Conservation (phyloP, 1,284 basidiomycete species). For the Tilletia horrida region DNA sequence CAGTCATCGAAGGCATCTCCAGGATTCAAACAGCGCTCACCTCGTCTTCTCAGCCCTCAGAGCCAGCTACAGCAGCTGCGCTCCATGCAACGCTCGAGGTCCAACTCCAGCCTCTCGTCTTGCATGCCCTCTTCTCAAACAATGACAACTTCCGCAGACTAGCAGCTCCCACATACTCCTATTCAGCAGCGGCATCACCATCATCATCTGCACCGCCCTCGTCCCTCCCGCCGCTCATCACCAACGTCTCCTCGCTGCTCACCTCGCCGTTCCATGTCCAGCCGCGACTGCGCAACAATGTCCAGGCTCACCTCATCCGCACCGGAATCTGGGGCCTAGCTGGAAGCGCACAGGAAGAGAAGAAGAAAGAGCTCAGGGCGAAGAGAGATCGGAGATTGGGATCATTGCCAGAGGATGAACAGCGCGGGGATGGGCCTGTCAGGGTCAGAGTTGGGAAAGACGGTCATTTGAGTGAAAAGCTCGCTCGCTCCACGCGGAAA, state of each 20-base stretch:
- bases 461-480: neutral
- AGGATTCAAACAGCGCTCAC: neutral
- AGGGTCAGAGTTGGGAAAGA: neutral
- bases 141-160: neutral
- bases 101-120: neutral
- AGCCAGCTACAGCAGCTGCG: neutral
- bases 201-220: neutral
- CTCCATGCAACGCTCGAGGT: neutral
- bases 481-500: neutral
- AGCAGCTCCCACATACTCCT: neutral
- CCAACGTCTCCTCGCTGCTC: neutral
- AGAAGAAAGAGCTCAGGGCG: neutral
- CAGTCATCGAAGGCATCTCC: neutral
- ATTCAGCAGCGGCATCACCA: neutral
- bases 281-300: neutral
- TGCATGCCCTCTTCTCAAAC: constrained; percentile 14
- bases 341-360: constrained; percentile 1
- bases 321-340: constrained; percentile 14
- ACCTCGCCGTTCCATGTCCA: neutral
- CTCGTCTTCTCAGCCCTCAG: neutral
- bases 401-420: neutral
- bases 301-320: neutral
- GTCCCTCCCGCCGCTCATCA: neutral
- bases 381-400: neutral
- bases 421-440: neutral